These are phyloP conservation scores for Gliomastix tumulicola DNA, from an alignment of 2,329 filamentous ascomycete species.

Conservation along the genomic window DNA sequence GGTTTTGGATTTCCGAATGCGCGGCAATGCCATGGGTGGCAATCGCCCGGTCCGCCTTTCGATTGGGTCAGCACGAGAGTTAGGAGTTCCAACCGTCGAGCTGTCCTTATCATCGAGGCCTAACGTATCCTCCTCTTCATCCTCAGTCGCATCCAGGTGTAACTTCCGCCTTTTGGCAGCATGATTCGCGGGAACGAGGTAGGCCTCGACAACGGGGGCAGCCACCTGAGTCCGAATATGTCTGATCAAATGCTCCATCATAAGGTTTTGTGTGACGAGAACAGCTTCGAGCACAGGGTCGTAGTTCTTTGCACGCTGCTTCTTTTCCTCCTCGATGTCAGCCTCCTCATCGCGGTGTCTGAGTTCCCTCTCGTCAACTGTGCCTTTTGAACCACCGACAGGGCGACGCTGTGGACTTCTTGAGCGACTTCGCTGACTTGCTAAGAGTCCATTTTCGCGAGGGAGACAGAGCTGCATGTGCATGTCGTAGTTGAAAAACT, in stretches of 20 bases:
- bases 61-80: constrained; percentile 53
- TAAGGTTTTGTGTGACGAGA: constrained; percentile 69
- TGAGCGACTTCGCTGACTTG: constrained; percentile 15
- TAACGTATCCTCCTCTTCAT: constrained; percentile 39
- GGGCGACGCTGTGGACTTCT: constrained; percentile 22
- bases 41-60: constrained; percentile 52
- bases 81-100: constrained; percentile 58
- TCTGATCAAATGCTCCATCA: constrained; percentile 79
- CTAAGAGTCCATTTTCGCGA: constrained; percentile 5
- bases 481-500: constrained; percentile 89
- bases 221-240: constrained; percentile 87
- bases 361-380: constrained; percentile 60
- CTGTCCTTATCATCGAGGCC: constrained; percentile 57
- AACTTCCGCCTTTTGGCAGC: constrained; percentile 70
- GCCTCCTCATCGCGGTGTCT: constrained; percentile 66
- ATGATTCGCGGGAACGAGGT: constrained; percentile 77
- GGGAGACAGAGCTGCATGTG: constrained; percentile 68
- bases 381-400: no score
- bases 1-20: constrained; percentile 65
- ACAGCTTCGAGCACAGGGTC: constrained; percentile 86
- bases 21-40: constrained; percentile 57
- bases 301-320: constrained; percentile 75
- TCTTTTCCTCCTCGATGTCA: constrained; percentile 86
- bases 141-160: constrained; percentile 65
- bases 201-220: constrained; percentile 71